Conservation (phyloP, 192 early-diverging fungal genomes). For the Chytriomyces hyalinus region DNA sequence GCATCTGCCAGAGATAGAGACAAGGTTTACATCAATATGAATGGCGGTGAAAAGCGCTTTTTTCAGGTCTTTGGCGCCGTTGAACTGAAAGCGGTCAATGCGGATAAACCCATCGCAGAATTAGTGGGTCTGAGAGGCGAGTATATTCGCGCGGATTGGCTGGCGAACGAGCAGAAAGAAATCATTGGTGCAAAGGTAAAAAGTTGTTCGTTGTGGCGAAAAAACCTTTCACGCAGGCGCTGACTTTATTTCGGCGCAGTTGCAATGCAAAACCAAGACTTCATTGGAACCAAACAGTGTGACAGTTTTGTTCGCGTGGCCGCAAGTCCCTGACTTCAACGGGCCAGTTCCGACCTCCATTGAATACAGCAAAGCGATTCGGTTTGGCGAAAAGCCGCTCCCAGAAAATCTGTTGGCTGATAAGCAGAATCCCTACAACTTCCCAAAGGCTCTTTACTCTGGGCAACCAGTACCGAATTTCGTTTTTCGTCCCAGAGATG, state of each 20-base stretch:
- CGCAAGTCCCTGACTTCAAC: slow-evolving; percentile 6
- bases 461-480: background rate
- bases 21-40: slow-evolving; percentile 6
- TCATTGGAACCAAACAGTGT: background rate
- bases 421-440: slow-evolving; percentile 15
- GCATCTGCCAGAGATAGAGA: background rate
- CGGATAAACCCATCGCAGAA: background rate
- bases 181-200: slow-evolving; percentile 3
- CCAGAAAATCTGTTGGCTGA: background rate
- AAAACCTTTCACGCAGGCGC: background rate
- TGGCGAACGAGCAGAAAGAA: background rate
- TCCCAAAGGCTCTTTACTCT: background rate
- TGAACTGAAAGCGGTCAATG: background rate
- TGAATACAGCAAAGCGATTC: slow-evolving; percentile 1
- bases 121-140: background rate
- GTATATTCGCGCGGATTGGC: background rate
- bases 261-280: slow-evolving; percentile 14
- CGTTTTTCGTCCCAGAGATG: background rate
- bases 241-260: background rate
- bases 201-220: too few species aligned
- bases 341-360: slow-evolving; percentile 15
- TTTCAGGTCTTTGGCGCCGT: background rate
- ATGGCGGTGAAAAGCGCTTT: background rate
- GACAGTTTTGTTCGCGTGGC: slow-evolving; percentile 25
- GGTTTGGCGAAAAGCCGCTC: slow-evolving; percentile 29